These are phyloP conservation scores for Termitomyces sp. DNA, from an alignment of 1,284 basidiomycete species.

Conservation along the genomic window DNA sequence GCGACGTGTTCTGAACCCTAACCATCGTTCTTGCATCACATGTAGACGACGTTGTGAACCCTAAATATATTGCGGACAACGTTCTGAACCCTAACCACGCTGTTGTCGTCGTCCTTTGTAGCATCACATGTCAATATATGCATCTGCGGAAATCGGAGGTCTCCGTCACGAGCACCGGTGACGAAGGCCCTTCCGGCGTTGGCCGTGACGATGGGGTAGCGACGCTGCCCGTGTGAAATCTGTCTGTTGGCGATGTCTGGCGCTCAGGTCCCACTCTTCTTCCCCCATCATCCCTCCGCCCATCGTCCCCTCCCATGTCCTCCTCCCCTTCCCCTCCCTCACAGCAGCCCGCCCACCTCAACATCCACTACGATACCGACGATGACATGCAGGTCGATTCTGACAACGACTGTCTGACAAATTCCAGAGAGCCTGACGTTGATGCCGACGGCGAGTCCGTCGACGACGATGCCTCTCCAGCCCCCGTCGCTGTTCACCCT, in stretches of 20 bases:
- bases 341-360: constrained; percentile 24
- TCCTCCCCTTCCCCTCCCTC: constrained; percentile 16
- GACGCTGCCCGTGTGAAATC: constrained; percentile 67
- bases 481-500: constrained; percentile 23
- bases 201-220: constrained; percentile 59
- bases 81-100: constrained; percentile 2
- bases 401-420: constrained; percentile 31
- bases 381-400: constrained; percentile 46
- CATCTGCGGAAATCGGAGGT: constrained; percentile 33
- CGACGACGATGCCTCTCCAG: constrained; percentile 40
- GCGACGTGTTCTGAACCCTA: constrained; percentile 6
- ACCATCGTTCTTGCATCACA: no score
- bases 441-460: constrained; percentile 48
- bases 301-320: constrained; percentile 18
- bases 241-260: constrained; percentile 58
- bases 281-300: constrained; percentile 28
- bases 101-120: not conserved
- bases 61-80: constrained; percentile 11
- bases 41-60: no score
- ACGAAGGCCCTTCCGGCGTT: constrained; percentile 68
- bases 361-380: constrained; percentile 43
- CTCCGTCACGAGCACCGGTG: constrained; percentile 51
- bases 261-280: constrained; percentile 38
- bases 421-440: constrained; percentile 33
- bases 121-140: constrained; percentile 14